Evolutionary conservation across 2,329 filamentous ascomycete species (phyloP).

Genomic region (Trichoderma simmonsii): DNA sequence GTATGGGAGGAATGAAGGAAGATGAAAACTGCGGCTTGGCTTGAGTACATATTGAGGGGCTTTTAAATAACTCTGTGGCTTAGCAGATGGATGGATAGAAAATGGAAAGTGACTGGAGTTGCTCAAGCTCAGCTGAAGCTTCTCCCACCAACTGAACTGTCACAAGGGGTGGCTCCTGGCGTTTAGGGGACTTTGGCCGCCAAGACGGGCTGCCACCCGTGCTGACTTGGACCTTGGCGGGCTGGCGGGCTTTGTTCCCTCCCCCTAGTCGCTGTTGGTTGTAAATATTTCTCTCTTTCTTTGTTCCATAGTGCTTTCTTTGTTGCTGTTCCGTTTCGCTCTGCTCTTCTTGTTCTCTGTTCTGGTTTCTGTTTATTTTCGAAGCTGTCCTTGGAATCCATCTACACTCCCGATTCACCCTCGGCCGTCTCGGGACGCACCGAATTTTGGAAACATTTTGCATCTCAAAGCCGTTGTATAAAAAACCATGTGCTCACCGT

Average conservation of each 20-base stretch:
- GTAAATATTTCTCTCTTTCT: neutral
- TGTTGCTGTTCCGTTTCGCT: neutral
- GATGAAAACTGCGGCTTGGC: neutral
- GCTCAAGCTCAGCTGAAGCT: neutral
- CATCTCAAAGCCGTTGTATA: neutral
- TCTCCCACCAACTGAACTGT: neutral
- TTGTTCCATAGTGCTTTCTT: neutral
- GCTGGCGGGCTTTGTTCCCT: neutral
- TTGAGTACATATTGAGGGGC: neutral
- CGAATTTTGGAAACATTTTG: neutral
- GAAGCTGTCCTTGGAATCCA: too few relatives aligned
- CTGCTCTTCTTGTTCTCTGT: neutral
- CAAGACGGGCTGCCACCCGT: neutral
- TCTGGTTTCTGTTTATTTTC: neutral
- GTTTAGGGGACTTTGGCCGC: neutral
- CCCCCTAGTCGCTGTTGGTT: neutral
- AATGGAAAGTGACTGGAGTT: neutral
- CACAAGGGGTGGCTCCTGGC: neutral
- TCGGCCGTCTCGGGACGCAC: neutral
- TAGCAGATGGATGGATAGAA: neutral
- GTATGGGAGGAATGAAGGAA: neutral
- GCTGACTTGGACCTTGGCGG: neutral
- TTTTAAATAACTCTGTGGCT: neutral
- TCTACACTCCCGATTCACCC: neutral
- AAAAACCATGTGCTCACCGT: constrained; percentile 7